Evolutionary conservation across 202 grass and related monocot genomes (phyloP).

Genomic region (Schoenoplectus tabernaemontani): DNA sequence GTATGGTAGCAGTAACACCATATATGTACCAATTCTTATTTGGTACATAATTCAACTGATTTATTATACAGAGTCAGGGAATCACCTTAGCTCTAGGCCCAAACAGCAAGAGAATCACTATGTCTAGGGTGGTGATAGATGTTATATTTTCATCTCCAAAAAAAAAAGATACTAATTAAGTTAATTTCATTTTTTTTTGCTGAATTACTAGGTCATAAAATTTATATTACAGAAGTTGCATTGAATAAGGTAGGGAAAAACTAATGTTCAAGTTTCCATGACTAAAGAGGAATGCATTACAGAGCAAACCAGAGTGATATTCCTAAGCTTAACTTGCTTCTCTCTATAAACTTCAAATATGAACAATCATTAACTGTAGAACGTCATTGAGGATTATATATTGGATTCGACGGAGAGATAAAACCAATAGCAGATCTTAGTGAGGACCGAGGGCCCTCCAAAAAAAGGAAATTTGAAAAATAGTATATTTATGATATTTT

Average conservation of each 20-base stretch:
- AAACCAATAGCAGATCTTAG: no score
- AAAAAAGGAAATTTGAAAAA: no score
- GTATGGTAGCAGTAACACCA: neutral
- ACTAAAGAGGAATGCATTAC: neutral
- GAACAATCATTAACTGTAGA: no score
- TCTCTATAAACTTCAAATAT: neutral
- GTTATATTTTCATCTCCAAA: neutral
- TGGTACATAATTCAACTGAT: neutral
- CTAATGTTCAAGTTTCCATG: neutral
- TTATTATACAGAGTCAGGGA: neutral
- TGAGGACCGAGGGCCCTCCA: no score
- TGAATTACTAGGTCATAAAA: neutral
- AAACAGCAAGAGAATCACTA: neutral
- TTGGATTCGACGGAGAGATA: no score
- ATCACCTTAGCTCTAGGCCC: neutral
- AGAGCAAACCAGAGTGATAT: neutral
- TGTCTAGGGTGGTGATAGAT: neutral
- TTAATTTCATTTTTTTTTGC: neutral
- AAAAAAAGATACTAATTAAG: no score
- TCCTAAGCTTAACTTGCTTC: neutral
- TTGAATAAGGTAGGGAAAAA: neutral
- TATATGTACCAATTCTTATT: neutral
- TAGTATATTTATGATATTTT: no score
- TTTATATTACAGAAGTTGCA: neutral
- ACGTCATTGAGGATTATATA: no score